phyloP scores from a whole-genome alignment of 352 stramenopile species.

The Globisporangium emineosum region DNA sequence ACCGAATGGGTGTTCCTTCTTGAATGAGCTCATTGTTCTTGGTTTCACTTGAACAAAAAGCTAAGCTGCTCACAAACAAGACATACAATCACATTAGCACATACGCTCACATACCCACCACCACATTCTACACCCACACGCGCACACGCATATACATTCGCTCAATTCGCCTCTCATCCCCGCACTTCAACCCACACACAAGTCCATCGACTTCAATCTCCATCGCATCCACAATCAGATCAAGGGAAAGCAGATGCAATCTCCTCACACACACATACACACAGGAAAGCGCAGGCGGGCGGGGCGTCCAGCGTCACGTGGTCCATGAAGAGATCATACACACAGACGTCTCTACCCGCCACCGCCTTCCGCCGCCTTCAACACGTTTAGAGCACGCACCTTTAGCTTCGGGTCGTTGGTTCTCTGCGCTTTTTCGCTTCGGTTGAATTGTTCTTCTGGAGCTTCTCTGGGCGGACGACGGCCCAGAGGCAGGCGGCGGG shows the following conservation, averaged over 20 bases:
- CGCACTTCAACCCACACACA: background rate
- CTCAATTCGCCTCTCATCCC: background rate
- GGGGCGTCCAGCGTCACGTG: background rate
- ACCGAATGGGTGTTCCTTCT: slow-evolving; percentile 90
- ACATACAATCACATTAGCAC: background rate
- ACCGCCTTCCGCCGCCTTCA: too few species aligned
- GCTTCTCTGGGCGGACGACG: slow-evolving; percentile 4
- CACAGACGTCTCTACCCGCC: too few species aligned
- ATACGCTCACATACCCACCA: background rate
- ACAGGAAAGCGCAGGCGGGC: background rate
- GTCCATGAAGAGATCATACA: background rate
- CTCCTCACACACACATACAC: background rate
- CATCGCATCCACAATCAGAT: background rate
- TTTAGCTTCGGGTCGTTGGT: slow-evolving; percentile 2
- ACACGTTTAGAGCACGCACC: background rate
- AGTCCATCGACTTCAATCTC: background rate
- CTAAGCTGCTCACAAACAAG: background rate
- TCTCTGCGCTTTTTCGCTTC: slow-evolving; percentile 9
- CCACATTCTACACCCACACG: background rate
- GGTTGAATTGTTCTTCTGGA: slow-evolving; percentile 10
- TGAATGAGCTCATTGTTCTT: slow-evolving; percentile 82
- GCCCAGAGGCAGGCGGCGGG: background rate
- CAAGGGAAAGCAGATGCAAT: background rate
- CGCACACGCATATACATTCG: background rate
- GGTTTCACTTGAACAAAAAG: slow-evolving; percentile 2